Base-by-base conservation (phyloP, 1,139 yeast species). In the Hemisphaericaspora xylanilytica region DNA sequence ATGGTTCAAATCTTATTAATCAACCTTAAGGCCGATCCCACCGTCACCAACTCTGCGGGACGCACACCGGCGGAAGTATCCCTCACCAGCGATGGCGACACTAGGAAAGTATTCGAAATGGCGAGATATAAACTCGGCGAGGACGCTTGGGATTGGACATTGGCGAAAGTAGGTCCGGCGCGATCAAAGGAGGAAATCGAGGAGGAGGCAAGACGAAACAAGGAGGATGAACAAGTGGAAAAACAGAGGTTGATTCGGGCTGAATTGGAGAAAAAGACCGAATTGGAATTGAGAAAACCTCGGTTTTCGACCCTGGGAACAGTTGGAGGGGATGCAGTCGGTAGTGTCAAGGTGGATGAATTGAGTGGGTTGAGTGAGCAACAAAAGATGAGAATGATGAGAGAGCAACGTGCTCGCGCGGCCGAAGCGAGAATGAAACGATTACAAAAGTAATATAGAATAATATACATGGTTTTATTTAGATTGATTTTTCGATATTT, bases 331-430 rank as follows among this genome's bases (percentile, higher is more conserved):
- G 47, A 49, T 31, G 17, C 44, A 39, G 22, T 17, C 11, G 24
- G 18, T 12, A 47, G 51, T 9, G 31, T 32, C 8, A 36, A 40
- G 20, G 38, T 52, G 10, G 39, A 48, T 32, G 62, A 66, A 38
- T 49, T 67, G 41, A 53, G 62, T 52, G 65, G 75, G 40, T 57
- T 70, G 33, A 61, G 58, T 22, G 90, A 83, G 1, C 87, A 81
- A 29, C 96, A 90, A 48, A 75, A 78, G 53, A 72, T 73, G 73
- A 75, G 81, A 53, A 63, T 92, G 24, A 89, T 90, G 84, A 76
- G 98, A 45, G 98, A 92, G 53, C 90, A 92, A 55, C 69, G 98
- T 39, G 97, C 97, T 0, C 73, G 97, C 44, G 99, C 99, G 0
- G 97, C 96, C 0, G 97, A 92, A 58, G 96, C 94, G 0, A 73